phyloP scores from a whole-genome alignment of 495 filamentous ascomycete genomes.

The Delitschia confertaspora region DNA sequence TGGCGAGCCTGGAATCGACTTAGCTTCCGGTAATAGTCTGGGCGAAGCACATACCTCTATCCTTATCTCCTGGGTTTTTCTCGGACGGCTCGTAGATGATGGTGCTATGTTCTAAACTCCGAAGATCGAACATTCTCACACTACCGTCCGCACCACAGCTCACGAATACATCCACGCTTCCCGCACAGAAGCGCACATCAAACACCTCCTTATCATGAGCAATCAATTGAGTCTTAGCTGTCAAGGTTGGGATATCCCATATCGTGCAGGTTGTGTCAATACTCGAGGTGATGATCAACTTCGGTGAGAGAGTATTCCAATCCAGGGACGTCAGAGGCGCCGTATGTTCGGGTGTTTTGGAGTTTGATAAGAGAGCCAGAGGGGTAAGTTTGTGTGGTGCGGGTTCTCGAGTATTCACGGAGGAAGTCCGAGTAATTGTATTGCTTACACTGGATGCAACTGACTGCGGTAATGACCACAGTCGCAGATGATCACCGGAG shows the following conservation, averaged over 20 bases:
- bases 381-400: slow-evolving; percentile 83
- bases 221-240: slow-evolving; percentile 96
- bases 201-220: slow-evolving; percentile 99
- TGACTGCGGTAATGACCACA: slow-evolving; percentile 77
- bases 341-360: slow-evolving; percentile 95
- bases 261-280: slow-evolving; percentile 99
- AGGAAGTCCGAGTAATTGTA: slow-evolving; percentile 62
- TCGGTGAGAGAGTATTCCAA: slow-evolving; percentile 95
- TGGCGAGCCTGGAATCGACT: slow-evolving; percentile 20
- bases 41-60: slow-evolving; percentile 53
- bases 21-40: neutral
- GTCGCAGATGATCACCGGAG: slow-evolving; percentile 86
- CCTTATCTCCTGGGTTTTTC: slow-evolving; percentile 46
- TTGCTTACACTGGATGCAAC: slow-evolving; percentile 53
- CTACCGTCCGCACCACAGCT: slow-evolving; percentile 96
- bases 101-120: slow-evolving; percentile 93
- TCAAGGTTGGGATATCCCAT: slow-evolving; percentile 97
- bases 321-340: slow-evolving; percentile 92
- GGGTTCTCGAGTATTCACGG: slow-evolving; percentile 48
- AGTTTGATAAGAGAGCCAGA: slow-evolving; percentile 87
- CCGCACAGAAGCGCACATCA: slow-evolving; percentile 94
- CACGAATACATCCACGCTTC: slow-evolving; percentile 93
- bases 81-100: slow-evolving; percentile 97
- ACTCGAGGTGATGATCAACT: slow-evolving; percentile 94
- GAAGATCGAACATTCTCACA: slow-evolving; percentile 96